Conservation (phyloP, 2,329 filamentous ascomycete genomes). For the Bipolaris sorokiniana region DNA sequence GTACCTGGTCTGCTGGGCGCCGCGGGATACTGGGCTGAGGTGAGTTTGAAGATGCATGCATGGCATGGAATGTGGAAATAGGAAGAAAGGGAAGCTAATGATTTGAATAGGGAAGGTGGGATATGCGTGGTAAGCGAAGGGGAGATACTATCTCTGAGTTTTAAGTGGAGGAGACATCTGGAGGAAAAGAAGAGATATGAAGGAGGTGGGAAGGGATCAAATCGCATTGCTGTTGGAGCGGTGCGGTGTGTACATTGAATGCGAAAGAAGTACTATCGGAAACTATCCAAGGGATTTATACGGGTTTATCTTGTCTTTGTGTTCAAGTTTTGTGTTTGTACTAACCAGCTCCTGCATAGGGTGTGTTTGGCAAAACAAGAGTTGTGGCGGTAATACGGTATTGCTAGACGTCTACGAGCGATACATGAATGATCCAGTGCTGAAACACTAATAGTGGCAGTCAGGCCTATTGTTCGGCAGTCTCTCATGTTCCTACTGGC, state of each 20-base stretch:
- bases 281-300: not conserved
- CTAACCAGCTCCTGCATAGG: not conserved
- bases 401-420: not conserved
- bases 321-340: not conserved
- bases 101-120: conserved; percentile 75
- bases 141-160: conserved; percentile 85
- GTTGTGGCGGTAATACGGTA: not conserved
- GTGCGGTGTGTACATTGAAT: not conserved
- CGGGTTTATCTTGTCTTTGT: not conserved
- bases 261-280: not conserved
- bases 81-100: conserved; percentile 21
- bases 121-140: conserved; percentile 84
- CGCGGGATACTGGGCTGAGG: conserved; percentile 81
- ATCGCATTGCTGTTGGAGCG: not conserved
- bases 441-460: not conserved
- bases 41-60: conserved; percentile 61
- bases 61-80: not conserved
- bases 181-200: not conserved
- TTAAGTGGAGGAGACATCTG: conserved; percentile 51
- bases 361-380: not conserved
- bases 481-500: not conserved
- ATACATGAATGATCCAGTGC: not conserved
- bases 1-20: conserved; percentile 75
- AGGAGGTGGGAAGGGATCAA: conserved; percentile 22
- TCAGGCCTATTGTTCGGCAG: not conserved